These are phyloP conservation scores for Priceomyces haplophilus DNA, from an alignment of 805 yeast genomes.

Conservation along the genomic window DNA sequence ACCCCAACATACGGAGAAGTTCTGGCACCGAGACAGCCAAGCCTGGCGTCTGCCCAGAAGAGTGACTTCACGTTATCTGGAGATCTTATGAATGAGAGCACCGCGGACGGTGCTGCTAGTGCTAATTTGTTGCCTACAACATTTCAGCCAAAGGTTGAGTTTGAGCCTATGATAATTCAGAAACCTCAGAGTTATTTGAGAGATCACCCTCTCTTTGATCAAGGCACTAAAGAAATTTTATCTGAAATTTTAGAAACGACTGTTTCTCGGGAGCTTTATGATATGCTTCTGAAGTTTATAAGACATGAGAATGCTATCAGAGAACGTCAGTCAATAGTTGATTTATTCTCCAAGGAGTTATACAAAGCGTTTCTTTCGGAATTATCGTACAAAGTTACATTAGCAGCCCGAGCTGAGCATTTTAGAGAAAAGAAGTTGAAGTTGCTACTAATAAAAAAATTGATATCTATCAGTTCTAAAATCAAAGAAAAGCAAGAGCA, in stretches of 20 bases:
- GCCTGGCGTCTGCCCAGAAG: too few relatives aligned
- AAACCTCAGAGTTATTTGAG: conserved; percentile 10
- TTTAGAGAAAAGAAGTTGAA: conserved; percentile 32
- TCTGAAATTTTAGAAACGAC: conserved; percentile 18
- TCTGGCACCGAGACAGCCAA: too few relatives aligned
- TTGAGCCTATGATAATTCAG: background rate
- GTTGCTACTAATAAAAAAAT: conserved; percentile 21
- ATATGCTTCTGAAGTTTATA: conserved; percentile 24
- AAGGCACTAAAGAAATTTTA: conserved; percentile 25
- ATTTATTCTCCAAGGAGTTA: conserved; percentile 47
- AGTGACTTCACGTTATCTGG: too few relatives aligned
- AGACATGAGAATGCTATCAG: conserved; percentile 17
- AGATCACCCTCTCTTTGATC: conserved; percentile 23
- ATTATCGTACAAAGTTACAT: conserved; percentile 40
- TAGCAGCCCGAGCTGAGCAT: conserved; percentile 46
- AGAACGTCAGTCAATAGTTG: conserved; percentile 26
- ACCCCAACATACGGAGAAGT: too few relatives aligned
- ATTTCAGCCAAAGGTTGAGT: background rate
- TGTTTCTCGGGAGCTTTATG: conserved; percentile 23
- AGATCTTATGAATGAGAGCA: background rate
- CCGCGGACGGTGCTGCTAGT: background rate
- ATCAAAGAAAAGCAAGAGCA: conserved; percentile 21
- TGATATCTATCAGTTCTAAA: conserved; percentile 27
- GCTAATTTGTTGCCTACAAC: background rate
- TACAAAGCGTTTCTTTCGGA: conserved; percentile 63